A percentile compares a stretch with the other conserved stretches of the same genome.
Conservation (phyloP, 2,329 filamentous ascomycete genomes). For the Talaromyces piceae region DNA sequence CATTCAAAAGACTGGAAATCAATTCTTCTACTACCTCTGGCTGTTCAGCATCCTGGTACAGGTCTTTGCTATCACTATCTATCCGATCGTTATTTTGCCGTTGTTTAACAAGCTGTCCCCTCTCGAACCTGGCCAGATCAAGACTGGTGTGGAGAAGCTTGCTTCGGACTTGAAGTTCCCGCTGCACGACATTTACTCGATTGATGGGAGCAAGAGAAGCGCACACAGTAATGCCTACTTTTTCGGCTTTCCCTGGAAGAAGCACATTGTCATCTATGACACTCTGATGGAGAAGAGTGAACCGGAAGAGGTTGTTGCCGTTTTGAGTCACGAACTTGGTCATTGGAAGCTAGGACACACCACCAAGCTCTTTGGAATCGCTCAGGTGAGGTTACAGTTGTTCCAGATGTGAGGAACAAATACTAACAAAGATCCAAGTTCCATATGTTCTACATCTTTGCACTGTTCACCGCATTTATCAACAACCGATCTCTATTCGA, state of each 20-base stretch:
- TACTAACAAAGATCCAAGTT: constrained; percentile 45
- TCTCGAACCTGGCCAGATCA: constrained; percentile 76
- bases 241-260: constrained; percentile 97
- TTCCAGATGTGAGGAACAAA: constrained; percentile 1
- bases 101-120: constrained; percentile 98
- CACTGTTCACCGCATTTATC: constrained; percentile 94
- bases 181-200: constrained; percentile 86
- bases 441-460: constrained; percentile 95
- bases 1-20: constrained; percentile 83
- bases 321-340: constrained; percentile 89
- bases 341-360: constrained; percentile 98
- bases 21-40: constrained; percentile 98
- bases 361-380: constrained; percentile 80
- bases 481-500: constrained; percentile 87
- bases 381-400: constrained; percentile 51
- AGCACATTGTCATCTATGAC: constrained; percentile 99
- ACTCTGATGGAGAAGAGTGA: constrained; percentile 94
- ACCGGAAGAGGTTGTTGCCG: constrained; percentile 85
- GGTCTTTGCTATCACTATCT: constrained; percentile 91
- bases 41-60: constrained; percentile 83
- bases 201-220: constrained; percentile 82
- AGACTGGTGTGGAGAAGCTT: constrained; percentile 77
- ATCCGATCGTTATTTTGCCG: constrained; percentile 87
- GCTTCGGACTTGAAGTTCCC: constrained; percentile 83
- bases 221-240: constrained; percentile 92